Percentiles rank a stretch among this genome's conserved stretches.
These are phyloP conservation scores for Sclerotinia sclerotiorum DNA, from an alignment of 2,329 filamentous ascomycete genomes.

Conservation along the genomic window DNA sequence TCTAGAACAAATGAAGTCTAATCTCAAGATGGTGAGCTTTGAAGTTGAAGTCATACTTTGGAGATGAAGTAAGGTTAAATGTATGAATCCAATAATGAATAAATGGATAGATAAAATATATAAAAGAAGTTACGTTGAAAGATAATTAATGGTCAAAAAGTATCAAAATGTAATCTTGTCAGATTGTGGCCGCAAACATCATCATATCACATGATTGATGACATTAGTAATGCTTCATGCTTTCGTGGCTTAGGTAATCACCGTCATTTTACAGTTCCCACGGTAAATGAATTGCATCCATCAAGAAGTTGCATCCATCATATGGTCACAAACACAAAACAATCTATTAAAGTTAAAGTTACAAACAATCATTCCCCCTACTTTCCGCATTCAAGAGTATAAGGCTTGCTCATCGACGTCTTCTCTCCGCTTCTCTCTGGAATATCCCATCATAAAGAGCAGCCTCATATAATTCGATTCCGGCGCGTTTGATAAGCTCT, in stretches of 20 bases:
- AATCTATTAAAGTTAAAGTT: neutral
- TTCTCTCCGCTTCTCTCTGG: neutral
- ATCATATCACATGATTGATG: neutral
- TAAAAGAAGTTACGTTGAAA: neutral
- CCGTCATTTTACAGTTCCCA: slow-evolving; percentile 7
- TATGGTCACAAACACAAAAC: neutral
- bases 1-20: too few species aligned
- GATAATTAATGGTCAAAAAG: neutral
- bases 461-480: neutral
- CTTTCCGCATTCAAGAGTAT: neutral
- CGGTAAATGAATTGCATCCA: neutral
- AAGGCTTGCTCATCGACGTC: neutral
- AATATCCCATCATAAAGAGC: neutral
- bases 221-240: neutral
- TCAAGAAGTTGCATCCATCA: neutral
- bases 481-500: neutral
- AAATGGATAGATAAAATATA: neutral
- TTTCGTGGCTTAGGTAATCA: slow-evolving; percentile 10
- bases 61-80: too few species aligned
- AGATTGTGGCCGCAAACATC: slow-evolving; percentile 4
- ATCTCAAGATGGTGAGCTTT: too few species aligned
- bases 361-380: neutral
- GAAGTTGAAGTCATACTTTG: too few species aligned
- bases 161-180: too few species aligned
- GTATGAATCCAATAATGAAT: too few species aligned